These are phyloP conservation scores for Ophiobolus disseminans DNA, from an alignment of 2,329 filamentous ascomycete species.

Conservation along the genomic window DNA sequence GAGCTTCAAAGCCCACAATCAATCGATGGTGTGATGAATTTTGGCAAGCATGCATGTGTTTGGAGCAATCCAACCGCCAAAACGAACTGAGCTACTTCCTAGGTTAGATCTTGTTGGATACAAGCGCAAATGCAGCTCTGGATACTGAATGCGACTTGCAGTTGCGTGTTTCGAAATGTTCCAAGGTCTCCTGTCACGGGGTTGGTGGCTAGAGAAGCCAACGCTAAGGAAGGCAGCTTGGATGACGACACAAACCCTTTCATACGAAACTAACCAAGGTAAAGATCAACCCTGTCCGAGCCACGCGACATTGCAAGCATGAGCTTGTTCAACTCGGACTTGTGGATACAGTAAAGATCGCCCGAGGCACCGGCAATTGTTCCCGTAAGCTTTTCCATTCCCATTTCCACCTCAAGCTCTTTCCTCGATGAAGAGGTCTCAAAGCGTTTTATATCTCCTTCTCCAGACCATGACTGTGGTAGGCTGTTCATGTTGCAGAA, in stretches of 20 bases:
- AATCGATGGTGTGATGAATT: too few relatives aligned
- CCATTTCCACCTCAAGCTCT: neutral
- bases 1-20: constrained; percentile 1
- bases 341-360: constrained; percentile 19
- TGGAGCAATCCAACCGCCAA: too few relatives aligned
- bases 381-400: neutral
- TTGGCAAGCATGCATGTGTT: too few relatives aligned
- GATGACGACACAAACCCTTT: neutral
- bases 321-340: constrained; percentile 12
- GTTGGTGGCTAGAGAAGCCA: neutral
- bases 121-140: neutral
- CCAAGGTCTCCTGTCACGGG: neutral
- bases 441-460: too few relatives aligned
- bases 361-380: constrained; percentile 22
- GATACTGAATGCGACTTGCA: neutral
- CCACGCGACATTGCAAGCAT: constrained; percentile 15
- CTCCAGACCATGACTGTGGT: too few relatives aligned
- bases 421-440: too few relatives aligned
- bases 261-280: neutral
- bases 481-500: too few relatives aligned
- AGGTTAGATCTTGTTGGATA: neutral
- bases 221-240: neutral
- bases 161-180: neutral
- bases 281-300: constrained; percentile 3
- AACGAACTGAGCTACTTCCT: too few relatives aligned